Evolutionary conservation across 2,329 filamentous ascomycete species (phyloP), one percentile per base, ranked within the genome.

Genomic region (Fusarium goolgardi): DNA sequence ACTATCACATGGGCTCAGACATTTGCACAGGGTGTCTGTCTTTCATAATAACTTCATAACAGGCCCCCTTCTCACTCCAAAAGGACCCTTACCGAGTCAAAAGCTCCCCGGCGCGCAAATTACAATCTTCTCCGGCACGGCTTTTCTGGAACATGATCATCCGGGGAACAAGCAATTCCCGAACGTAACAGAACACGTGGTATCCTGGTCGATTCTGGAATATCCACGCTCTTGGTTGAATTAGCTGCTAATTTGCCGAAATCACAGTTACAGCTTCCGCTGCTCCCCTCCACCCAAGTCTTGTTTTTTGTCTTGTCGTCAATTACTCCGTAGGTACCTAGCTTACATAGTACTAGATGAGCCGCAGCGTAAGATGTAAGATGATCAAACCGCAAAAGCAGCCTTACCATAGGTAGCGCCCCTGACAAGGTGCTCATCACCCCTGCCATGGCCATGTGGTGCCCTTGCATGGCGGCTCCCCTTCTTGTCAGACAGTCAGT

Each of bases 361-460:
- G 31, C 45, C 39, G 54, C 49, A 45, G 27, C 20, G 21, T 34
- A 41, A 35, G 20, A 53, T 44, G 34, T 34, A 41, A 35, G 20
- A 58, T 44, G 35, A 40, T 41, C n/a, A 52, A 60, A 32, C 25
- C 51, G 60, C 39, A 46, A 46, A 44, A 34, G 47, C 47, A 37
- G 16, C 13, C 32, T 49, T 49, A 32, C 53, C n/a, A 23, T 41
- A 23, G 39, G 41, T 13, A 25, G 10, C 21, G 49, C 45, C 57
- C 57, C 47, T 67, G 57, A 56, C 51, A 45, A 49, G 47, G 47
- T 44, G 60, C 46, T 69, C 29, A 67, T 20, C 27, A 69, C 56
- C 66, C 66, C 50, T 70, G 66, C 29, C 31, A 44, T 37, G 20
- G 57, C 66, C 66, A 69, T 70, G 66, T 69, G 66, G 66, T 55